A percentile compares a stretch with the other conserved stretches of the same genome.
These are phyloP conservation scores for Aspergillus flavus DNA, from an alignment of 2,329 filamentous ascomycete genomes.

Conservation along the genomic window DNA sequence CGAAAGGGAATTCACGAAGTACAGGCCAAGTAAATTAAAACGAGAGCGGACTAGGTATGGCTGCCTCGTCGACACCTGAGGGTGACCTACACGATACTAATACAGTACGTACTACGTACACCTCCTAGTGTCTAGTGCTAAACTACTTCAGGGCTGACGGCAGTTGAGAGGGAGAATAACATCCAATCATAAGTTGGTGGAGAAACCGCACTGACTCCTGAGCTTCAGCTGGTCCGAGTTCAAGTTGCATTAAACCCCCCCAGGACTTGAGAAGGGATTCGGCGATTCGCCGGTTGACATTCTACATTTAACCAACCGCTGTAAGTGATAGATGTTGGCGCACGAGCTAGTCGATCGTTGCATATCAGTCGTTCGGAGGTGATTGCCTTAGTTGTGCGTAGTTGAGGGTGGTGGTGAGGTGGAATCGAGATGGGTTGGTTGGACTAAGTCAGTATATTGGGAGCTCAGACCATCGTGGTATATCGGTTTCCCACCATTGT, in stretches of 20 bases:
- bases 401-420: background rate
- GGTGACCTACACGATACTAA: background rate
- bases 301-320: background rate
- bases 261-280: too few species aligned
- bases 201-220: background rate
- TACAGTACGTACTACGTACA: too few species aligned
- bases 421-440: too few species aligned
- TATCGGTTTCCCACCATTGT: background rate
- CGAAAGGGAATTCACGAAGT: background rate
- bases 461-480: background rate
- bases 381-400: background rate
- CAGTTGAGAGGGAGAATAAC: background rate
- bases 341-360: constrained; percentile 3
- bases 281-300: background rate
- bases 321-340: background rate
- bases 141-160: background rate
- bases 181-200: background rate
- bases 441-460: background rate
- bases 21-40: background rate
- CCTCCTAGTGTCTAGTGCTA: background rate
- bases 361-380: background rate
- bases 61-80: background rate
- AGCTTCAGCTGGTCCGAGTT: background rate
- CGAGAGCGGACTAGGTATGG: background rate
- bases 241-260: background rate